phyloP scores from a whole-genome alignment of 164 flowering plant species.

The Sedum album region DNA sequence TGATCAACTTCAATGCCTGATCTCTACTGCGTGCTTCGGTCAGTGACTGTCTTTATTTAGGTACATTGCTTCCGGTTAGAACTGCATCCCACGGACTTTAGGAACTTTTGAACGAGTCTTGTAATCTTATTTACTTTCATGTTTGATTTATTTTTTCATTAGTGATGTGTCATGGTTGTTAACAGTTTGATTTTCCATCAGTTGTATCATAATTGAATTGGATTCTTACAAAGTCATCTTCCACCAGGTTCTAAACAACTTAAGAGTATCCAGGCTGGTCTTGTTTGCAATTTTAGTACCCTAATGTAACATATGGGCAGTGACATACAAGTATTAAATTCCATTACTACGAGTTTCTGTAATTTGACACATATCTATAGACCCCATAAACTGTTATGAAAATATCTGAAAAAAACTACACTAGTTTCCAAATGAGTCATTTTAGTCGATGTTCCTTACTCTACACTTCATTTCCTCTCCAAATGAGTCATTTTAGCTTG shows the following conservation, averaged over 20 bases:
- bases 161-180: neutral
- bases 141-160: neutral
- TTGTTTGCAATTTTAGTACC: neutral
- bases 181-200: neutral
- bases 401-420: neutral
- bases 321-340: neutral
- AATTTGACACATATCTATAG: neutral
- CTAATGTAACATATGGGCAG: neutral
- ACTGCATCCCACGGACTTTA: neutral
- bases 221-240: neutral
- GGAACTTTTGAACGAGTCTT: neutral
- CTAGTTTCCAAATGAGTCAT: neutral
- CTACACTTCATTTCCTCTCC: conserved; percentile 13
- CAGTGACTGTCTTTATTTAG: too few species aligned
- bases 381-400: neutral
- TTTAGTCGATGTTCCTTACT: neutral
- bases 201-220: too few species aligned
- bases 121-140: neutral
- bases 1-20: neutral
- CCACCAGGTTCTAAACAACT: neutral
- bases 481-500: conserved; percentile 37
- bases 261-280: neutral
- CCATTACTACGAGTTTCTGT: neutral
- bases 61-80: too few species aligned
- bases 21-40: neutral